These are phyloP conservation scores for Metschnikowia kunwiensis DNA, from an alignment of 805 yeast species.

Conservation along the genomic window DNA sequence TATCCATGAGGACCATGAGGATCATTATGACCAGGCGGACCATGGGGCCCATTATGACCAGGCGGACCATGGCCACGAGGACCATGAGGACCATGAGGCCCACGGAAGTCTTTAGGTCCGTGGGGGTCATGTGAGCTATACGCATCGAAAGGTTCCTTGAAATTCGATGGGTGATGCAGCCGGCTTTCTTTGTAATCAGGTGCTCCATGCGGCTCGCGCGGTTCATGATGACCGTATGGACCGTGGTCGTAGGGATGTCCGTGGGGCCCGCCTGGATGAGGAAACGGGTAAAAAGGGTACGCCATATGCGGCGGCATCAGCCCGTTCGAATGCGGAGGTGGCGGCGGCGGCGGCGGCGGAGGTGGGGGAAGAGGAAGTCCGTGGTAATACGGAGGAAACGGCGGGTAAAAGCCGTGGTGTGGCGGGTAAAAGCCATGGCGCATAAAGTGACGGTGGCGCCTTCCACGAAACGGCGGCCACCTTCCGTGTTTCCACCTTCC, in stretches of 20 bases:
- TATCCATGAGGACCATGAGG: conserved; percentile 6
- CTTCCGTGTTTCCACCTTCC: conserved; percentile 1
- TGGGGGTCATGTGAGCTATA: conserved; percentile 3
- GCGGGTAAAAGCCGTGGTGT: conserved; percentile 7
- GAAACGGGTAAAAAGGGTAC: conserved; percentile 3
- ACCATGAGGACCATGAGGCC: conserved; percentile 4
- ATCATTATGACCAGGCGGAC: conserved; percentile 9
- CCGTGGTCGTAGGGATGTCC: conserved; percentile 1
- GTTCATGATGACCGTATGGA: conserved; percentile 1
- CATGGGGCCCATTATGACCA: conserved; percentile 7
- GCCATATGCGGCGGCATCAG: conserved; percentile 4
- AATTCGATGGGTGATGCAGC: no score
- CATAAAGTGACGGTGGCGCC: conserved; percentile 1
- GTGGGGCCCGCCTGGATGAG: conserved; percentile 4
- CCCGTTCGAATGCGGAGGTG: conserved; percentile 6
- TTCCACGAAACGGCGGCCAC: conserved; percentile 1
- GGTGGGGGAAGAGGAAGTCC: conserved; percentile 11
- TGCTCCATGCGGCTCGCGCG: conserved; percentile 1
- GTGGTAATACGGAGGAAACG: conserved; percentile 13
- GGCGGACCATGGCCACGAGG: conserved; percentile 8
- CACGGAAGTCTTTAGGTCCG: conserved; percentile 2
- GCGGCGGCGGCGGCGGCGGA: conserved; percentile 14
- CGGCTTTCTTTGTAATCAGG: no score
- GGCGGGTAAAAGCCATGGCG: conserved; percentile 2
- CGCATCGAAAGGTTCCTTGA: background rate